Conservation (phyloP, 768 basidiomycete genomes). For the Phaffia australis region DNA sequence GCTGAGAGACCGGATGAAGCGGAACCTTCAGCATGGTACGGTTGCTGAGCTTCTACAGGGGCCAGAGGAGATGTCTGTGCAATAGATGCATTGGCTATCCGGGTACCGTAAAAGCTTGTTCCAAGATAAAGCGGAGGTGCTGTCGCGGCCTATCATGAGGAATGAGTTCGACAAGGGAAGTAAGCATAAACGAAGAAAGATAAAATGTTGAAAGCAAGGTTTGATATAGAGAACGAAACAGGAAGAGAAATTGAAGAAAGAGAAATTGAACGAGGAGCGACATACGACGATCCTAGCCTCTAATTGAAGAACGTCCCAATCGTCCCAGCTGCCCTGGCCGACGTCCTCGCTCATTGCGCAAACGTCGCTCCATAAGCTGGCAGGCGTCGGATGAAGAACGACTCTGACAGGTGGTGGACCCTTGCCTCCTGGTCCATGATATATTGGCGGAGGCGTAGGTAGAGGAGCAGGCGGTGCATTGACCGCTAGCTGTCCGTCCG, state of each 20-base stretch:
- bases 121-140: constrained; percentile 38
- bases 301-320: constrained; percentile 37
- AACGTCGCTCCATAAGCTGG: constrained; percentile 34
- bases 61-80: constrained; percentile 31
- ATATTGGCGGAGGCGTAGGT: constrained; percentile 27
- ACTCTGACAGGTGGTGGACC: constrained; percentile 26
- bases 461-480: constrained; percentile 34
- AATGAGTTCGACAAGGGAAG: not conserved
- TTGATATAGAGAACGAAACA: constrained; percentile 5
- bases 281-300: constrained; percentile 40
- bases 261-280: not conserved
- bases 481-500: constrained; percentile 28
- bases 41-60: not conserved
- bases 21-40: no score
- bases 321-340: constrained; percentile 33
- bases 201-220: constrained; percentile 25
- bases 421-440: constrained; percentile 6
- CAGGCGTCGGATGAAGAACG: constrained; percentile 35
- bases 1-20: constrained; percentile 4
- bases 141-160: constrained; percentile 35
- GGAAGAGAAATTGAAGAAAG: not conserved
- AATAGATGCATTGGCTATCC: constrained; percentile 36
- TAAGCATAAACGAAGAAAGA: constrained; percentile 23
- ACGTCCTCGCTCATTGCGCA: constrained; percentile 28
- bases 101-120: constrained; percentile 35